Conservation (phyloP, 208 protist species). For the Sergeia podlipaevii region DNA sequence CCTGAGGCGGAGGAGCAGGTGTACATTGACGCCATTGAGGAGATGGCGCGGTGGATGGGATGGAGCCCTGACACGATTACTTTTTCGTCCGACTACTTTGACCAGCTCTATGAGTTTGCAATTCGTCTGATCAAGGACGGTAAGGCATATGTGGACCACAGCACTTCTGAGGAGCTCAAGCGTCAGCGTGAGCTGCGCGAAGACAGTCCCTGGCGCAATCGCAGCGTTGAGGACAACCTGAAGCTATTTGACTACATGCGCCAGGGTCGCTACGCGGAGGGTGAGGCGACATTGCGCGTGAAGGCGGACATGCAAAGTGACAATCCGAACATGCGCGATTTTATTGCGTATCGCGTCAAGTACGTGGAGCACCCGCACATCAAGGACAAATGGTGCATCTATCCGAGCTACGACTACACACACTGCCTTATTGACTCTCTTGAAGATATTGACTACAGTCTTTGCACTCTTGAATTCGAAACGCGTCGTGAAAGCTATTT, state of each 20-base stretch:
- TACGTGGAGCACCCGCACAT: conserved; percentile 93
- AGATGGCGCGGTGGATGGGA: conserved; percentile 92
- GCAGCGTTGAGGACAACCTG: conserved; percentile 91
- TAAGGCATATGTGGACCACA: conserved; percentile 98
- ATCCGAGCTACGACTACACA: conserved; percentile 99
- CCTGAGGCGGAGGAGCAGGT: conserved; percentile 97
- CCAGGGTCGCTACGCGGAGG: conserved; percentile 96
- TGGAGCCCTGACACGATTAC: conserved; percentile 93
- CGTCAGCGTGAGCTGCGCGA: conserved; percentile 75
- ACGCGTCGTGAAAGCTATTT: conserved; percentile 97
- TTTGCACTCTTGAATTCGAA: conserved; percentile 99
- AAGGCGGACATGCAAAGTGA: conserved; percentile 98
- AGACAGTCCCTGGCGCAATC: conserved; percentile 91
- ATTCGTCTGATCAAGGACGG: conserved; percentile 97
- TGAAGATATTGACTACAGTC: conserved; percentile 99
- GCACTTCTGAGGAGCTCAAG: conserved; percentile 95
- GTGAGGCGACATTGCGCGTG: conserved; percentile 96
- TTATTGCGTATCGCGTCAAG: conserved; percentile 99
- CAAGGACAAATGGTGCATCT: conserved; percentile 98
- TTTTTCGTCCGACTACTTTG: conserved; percentile 99
- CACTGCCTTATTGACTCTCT: conserved; percentile 99
- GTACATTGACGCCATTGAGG: conserved; percentile 97
- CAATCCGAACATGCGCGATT: conserved; percentile 99
- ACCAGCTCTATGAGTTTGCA: conserved; percentile 97
- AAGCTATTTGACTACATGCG: conserved; percentile 92